phyloP scores from a whole-genome alignment of 2,329 filamentous ascomycete species.

The Geoglossum cookeanum region DNA sequence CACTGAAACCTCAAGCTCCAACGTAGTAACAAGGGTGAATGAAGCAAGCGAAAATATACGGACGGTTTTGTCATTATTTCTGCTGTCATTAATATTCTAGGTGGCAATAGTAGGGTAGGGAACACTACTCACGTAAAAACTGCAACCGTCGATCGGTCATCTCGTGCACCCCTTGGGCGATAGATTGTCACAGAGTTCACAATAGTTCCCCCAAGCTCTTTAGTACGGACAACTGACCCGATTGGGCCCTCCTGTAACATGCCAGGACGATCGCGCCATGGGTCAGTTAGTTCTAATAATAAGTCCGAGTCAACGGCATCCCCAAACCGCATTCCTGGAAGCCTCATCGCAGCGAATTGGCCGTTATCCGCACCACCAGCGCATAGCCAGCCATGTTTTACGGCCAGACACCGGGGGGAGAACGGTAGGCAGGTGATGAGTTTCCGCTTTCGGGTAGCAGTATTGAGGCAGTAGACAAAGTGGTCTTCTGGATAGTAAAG shows the following conservation, averaged over 20 bases:
- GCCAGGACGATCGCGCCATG: neutral
- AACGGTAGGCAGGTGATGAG: conserved; percentile 53
- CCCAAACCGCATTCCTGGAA: conserved; percentile 20
- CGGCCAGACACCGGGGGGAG: conserved; percentile 68
- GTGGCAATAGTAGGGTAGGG: too few species aligned
- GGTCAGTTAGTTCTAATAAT: neutral
- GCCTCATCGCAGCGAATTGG: conserved; percentile 63
- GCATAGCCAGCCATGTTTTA: conserved; percentile 72
- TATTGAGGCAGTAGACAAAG: conserved; percentile 56
- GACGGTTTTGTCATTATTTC: conserved; percentile 84
- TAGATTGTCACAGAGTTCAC: conserved; percentile 50
- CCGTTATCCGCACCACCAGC: conserved; percentile 71
- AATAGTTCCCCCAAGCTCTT: conserved; percentile 42
- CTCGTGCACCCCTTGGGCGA: conserved; percentile 27
- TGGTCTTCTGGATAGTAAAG: conserved; percentile 70
- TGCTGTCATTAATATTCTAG: conserved; percentile 27
- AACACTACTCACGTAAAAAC: conserved; percentile 23
- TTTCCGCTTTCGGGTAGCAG: conserved; percentile 49
- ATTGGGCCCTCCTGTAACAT: neutral
- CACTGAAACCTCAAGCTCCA: conserved; percentile 67
- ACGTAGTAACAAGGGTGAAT: conserved; percentile 45
- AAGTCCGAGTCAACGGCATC: conserved; percentile 32
- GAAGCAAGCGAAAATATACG: conserved; percentile 60
- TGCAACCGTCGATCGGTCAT: conserved; percentile 30
- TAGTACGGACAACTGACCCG: conserved; percentile 29